These are phyloP conservation scores for Ogataea sp. DNA, from an alignment of 805 yeast genomes.

Conservation along the genomic window DNA sequence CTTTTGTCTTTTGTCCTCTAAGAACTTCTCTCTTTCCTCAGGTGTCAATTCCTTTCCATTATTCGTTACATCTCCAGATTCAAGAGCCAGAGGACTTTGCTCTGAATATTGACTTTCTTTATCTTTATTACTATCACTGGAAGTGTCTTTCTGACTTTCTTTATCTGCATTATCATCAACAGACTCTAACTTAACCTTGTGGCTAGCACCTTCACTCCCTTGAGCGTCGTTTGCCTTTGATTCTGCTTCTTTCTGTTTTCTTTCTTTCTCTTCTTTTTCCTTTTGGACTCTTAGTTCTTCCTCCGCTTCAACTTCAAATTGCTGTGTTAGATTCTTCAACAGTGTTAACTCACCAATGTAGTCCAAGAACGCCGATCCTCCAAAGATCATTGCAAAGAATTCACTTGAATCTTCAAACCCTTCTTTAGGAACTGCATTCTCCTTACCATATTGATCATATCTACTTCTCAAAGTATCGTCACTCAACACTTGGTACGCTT, in stretches of 20 bases:
- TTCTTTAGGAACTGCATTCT: slow-evolving; percentile 56
- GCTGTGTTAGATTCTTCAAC: slow-evolving; percentile 53
- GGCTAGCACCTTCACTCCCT: too few relatives aligned
- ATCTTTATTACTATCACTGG: too few relatives aligned
- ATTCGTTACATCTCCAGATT: slow-evolving; percentile 15
- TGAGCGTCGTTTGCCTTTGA: background rate
- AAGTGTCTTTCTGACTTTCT: too few relatives aligned
- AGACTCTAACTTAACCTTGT: too few relatives aligned
- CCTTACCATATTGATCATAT: slow-evolving; percentile 84
- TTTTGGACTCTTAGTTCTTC: slow-evolving; percentile 8
- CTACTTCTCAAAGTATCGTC: slow-evolving; percentile 59
- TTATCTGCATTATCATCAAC: background rate
- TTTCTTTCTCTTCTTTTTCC: background rate
- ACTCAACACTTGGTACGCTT: slow-evolving; percentile 74
- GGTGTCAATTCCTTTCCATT: slow-evolving; percentile 10
- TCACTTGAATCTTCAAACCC: slow-evolving; percentile 85
- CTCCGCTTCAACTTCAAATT: slow-evolving; percentile 37
- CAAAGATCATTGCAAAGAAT: slow-evolving; percentile 75
- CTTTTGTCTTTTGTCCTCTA: slow-evolving; percentile 22
- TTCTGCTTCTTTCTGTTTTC: background rate
- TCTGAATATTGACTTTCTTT: too few relatives aligned
- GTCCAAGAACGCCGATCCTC: slow-evolving; percentile 70
- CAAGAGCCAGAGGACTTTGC: slow-evolving; percentile 27
- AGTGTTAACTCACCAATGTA: slow-evolving; percentile 76
- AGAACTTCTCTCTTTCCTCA: slow-evolving; percentile 21